Conservation (phyloP, 129 eudicot genomes). For the Chrysanthemum seticuspe region DNA sequence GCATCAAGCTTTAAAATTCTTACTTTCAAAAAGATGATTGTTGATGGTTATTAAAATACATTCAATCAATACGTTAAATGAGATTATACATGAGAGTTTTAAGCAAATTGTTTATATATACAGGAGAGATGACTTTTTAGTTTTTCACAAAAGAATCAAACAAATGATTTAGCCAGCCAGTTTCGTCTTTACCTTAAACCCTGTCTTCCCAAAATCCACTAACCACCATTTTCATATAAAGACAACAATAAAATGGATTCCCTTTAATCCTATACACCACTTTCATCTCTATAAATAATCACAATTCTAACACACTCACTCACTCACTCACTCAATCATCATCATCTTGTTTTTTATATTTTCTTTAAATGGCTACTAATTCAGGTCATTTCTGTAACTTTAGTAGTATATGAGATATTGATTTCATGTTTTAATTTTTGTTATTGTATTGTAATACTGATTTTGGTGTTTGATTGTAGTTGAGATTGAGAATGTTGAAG, state of each 20-base stretch:
- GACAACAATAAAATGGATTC: neutral
- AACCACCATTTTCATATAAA: constrained; percentile 22
- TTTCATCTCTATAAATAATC: constrained; percentile 31
- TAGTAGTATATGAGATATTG: too few species aligned
- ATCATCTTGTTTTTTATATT: too few species aligned
- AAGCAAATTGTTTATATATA: too few species aligned
- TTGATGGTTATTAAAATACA: too few species aligned
- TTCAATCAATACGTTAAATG: too few species aligned
- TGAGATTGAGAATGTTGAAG: constrained; percentile 49
- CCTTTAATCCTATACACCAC: neutral
- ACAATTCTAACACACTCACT: constrained; percentile 4
- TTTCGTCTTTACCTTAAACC: constrained; percentile 38
- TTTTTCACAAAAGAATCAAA: constrained; percentile 25
- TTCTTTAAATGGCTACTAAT: constrained; percentile 28
- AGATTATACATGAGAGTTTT: too few species aligned
- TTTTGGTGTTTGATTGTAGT: constrained; percentile 17
- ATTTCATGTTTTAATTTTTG: too few species aligned
- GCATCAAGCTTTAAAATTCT: too few species aligned
- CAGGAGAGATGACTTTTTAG: neutral
- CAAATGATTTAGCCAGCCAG: constrained; percentile 35
- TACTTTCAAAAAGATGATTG: too few species aligned
- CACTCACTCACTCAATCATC: neutral
- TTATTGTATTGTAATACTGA: too few species aligned
- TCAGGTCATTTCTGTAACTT: constrained; percentile 25
- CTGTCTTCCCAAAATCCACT: constrained; percentile 20